Base-by-base conservation (phyloP, 345 rosid genomes). In the Hypericum androsaemum region DNA sequence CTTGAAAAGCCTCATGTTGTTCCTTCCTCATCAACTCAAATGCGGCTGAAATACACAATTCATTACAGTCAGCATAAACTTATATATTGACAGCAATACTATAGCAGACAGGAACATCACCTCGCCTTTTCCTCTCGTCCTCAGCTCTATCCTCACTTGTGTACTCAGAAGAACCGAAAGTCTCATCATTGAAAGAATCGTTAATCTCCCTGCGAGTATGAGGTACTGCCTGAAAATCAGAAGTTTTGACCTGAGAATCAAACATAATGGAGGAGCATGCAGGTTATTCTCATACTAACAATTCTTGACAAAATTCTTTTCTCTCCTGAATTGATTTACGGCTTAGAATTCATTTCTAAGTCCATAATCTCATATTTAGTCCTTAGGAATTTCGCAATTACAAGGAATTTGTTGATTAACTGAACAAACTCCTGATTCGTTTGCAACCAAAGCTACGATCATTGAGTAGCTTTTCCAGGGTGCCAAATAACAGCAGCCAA, bases 1-100 rank as follows among this genome's bases (percentile, higher is more conserved):
- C 98, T 70, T 79, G 88, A 62, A 81, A 81, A 64, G 75, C 77
- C 69, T 82, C 86, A 8, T 80, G 94, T 13, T 92, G 97, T 72
- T 88, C 97, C 79, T 83, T 88, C 80, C 98, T 78, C 86, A 86
- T 77, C 64, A 86, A 67, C 77, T 92, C 98, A 61, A 92, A 92
- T 58, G 97, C 80, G 66, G 77, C 98, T 92, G 76, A 59, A 9
- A 63, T 22, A 22, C 32, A 22, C 32, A 22, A 22, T 22, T 22
- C 32, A 22, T n/a, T 22, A 22, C 32, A 22, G 32, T 22, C 4
- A 22, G 32, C 32, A 22, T 22, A 22, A 22, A 22, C 32, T 22
- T 22, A 22, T 1, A 22, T 4, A 22, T 1, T 22, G 32, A 22
- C 32, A 22, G 32, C 32, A 22, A 22, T 22, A 22, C 32, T 59